phyloP scores from a whole-genome alignment of 768 basidiomycete genomes.

The Serendipita vermifera region DNA sequence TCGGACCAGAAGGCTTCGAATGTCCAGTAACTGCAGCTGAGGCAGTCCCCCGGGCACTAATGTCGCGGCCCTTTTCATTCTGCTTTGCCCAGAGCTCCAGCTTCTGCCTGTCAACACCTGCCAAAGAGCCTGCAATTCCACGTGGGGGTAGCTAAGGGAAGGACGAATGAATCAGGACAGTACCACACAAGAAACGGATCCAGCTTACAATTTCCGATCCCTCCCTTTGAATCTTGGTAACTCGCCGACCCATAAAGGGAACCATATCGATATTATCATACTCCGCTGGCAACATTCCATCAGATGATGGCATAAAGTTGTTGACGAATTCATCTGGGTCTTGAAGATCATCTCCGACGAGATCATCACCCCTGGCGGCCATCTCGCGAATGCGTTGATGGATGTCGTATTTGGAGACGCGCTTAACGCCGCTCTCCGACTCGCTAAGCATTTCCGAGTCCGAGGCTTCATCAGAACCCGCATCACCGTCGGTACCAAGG shows the following conservation, averaged over 20 bases:
- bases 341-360: background rate
- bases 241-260: background rate
- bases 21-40: conserved; percentile 1
- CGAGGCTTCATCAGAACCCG: background rate
- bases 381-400: too few relatives aligned
- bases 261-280: background rate
- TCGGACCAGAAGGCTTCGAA: background rate
- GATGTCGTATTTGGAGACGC: background rate
- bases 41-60: background rate
- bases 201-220: background rate
- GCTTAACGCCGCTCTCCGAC: background rate
- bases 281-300: background rate
- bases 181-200: background rate
- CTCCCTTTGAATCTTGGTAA: background rate
- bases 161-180: too few relatives aligned
- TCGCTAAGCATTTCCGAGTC: background rate
- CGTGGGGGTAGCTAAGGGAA: too few relatives aligned
- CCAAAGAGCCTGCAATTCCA: too few relatives aligned
- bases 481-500: background rate
- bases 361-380: background rate
- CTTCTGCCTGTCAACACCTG: too few relatives aligned
- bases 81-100: conserved; percentile 5
- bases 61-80: conserved; percentile 2
- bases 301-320: background rate
- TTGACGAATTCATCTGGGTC: background rate